Evolutionary conservation across 169 alveolate genomes (phyloP).

Genomic region (Eimeria falciformis): DNA sequence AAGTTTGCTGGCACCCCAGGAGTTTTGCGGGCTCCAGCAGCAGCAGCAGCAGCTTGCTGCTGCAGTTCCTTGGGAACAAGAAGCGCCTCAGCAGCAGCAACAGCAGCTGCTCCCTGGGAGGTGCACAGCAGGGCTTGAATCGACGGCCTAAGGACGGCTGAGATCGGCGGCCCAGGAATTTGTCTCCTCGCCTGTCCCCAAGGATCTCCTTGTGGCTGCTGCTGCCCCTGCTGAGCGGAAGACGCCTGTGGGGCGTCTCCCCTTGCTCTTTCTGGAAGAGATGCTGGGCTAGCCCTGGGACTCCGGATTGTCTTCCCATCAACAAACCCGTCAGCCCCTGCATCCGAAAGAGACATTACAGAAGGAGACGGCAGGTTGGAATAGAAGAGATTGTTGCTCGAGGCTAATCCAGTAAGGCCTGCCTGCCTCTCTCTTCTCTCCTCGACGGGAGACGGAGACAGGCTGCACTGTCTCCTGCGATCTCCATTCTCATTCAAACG

Average conservation of each 20-base stretch:
- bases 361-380: neutral
- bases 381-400: slow-evolving; percentile 27
- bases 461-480: neutral
- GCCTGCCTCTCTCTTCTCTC: neutral
- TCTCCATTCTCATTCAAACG: neutral
- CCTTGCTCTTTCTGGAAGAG: slow-evolving; percentile 55
- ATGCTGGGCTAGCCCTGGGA: too few species aligned
- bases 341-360: slow-evolving; percentile 13
- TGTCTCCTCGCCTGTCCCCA: neutral
- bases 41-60: neutral
- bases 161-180: neutral
- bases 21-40: slow-evolving; percentile 16
- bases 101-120: neutral
- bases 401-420: slow-evolving; percentile 37
- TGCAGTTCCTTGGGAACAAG: neutral
- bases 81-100: neutral
- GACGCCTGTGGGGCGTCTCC: slow-evolving; percentile 54
- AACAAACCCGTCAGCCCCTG: too few species aligned
- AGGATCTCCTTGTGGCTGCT: neutral
- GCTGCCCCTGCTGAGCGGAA: slow-evolving; percentile 8
- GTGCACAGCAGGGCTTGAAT: neutral
- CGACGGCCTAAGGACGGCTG: neutral
- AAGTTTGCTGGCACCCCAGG: slow-evolving; percentile 29
- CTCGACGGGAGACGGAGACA: too few species aligned
- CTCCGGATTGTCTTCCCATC: too few species aligned